These are phyloP conservation scores for Penicillium goetzii DNA, from an alignment of 495 filamentous ascomycete species.

Conservation along the genomic window DNA sequence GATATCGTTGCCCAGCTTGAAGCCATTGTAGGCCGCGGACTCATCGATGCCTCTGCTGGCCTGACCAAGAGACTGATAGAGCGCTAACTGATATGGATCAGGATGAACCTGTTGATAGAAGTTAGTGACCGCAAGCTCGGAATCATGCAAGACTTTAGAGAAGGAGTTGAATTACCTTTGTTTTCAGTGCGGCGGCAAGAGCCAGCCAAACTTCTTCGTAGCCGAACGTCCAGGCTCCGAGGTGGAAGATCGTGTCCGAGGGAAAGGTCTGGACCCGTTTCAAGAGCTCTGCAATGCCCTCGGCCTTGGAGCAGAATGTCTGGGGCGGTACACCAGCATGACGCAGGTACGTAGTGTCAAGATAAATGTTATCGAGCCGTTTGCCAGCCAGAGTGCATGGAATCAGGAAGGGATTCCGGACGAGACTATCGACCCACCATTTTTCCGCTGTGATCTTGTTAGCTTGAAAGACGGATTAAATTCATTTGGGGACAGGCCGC, in stretches of 20 bases:
- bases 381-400: constrained; percentile 72
- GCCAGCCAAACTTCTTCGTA: constrained; percentile 92
- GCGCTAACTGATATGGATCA: constrained; percentile 73
- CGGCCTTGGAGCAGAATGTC: constrained; percentile 62
- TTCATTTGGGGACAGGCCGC: constrained; percentile 4
- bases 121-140: constrained; percentile 15
- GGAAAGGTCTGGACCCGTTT: constrained; percentile 71
- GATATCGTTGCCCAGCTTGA: constrained; percentile 70
- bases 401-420: constrained; percentile 71
- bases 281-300: constrained; percentile 76
- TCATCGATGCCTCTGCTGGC: constrained; percentile 50
- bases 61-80: constrained; percentile 69
- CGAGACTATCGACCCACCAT: constrained; percentile 70
- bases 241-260: constrained; percentile 75
- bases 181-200: constrained; percentile 68
- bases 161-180: constrained; percentile 52
- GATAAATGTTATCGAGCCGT: constrained; percentile 76
- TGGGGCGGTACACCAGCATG: constrained; percentile 46
- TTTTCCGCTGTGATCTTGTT: constrained; percentile 52
- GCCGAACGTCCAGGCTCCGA: constrained; percentile 92
- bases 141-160: neutral
- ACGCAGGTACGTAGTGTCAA: constrained; percentile 80
- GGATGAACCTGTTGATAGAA: constrained; percentile 66
- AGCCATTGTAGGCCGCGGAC: constrained; percentile 72
- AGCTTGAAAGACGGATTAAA: constrained; percentile 10